Evolutionary conservation across 139 green algal species (phyloP), one percentile per base, ranked within the genome.

Genomic region (Chlamydomonas sp.): DNA sequence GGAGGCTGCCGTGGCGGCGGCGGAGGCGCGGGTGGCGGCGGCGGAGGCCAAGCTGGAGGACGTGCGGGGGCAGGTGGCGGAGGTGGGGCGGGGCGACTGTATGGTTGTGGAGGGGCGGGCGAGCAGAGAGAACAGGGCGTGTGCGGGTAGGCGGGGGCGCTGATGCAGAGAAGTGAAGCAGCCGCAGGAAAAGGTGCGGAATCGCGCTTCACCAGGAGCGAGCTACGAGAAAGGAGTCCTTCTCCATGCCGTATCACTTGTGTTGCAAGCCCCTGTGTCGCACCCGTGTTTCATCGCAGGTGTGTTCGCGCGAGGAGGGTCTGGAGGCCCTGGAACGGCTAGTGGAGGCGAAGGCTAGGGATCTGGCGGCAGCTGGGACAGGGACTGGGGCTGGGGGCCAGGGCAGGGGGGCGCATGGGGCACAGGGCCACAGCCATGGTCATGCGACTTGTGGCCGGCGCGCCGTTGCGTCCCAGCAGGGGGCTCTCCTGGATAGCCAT

Each of bases 301-400:
- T n/a, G n/a, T 85, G 80, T 57, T 60, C 67, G 12, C 57, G 66
- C 1, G 66, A 68, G 6, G 80, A 85, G 66, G 80, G 80, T 59
- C 12, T 77, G 5, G 66, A 77, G 58, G 80, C 80, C 17, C 49
- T 78, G 59, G 49, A 67, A 57, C 17, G 59, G 16, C 18, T 78
- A 2, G 49, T 49, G 18, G 67, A 66, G 66, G 15, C 18, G 2
- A 58, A 60, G 57, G 1, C 3, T 1, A 8, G 64, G 57, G n/a
- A 63, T 2, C 31, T 84, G 4, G 31, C 31, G 31, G 31, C 31
- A 49, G 31, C 31, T 49, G 31, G 31, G 31, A 49, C 31, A 49
- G 31, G 31, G 31, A 49, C 31, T 49, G 31, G 31, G 31, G 31
- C 31, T 49, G 31, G 31, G 31, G 31, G 31, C 31, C 31, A 49